Conservation (phyloP, 768 basidiomycete species). For the Lentinula aciculospora region DNA sequence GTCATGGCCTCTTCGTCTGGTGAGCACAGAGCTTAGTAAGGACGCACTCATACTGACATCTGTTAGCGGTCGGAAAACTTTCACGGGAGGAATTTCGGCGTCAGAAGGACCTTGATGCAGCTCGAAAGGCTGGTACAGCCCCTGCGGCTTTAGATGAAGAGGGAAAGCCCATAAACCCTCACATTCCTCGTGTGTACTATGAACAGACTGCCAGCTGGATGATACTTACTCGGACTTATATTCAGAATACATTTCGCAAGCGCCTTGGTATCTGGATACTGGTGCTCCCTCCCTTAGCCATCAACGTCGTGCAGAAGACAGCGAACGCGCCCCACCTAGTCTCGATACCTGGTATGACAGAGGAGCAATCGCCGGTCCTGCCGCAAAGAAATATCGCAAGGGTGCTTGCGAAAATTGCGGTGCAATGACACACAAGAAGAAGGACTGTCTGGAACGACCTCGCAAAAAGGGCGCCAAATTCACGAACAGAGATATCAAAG, state of each 20-base stretch:
- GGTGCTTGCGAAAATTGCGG: constrained; percentile 99
- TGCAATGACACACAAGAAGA: constrained; percentile 86
- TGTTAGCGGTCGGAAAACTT: constrained; percentile 58
- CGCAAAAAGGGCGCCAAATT: constrained; percentile 94
- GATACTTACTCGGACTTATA: not conserved
- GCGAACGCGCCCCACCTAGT: constrained; percentile 52
- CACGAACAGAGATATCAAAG: constrained; percentile 82
- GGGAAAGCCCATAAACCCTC: constrained; percentile 94
- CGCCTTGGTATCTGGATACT: constrained; percentile 97
- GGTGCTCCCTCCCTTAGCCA: constrained; percentile 91
- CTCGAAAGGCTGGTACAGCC: constrained; percentile 97
- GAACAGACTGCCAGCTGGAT: constrained; percentile 4
- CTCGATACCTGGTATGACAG: constrained; percentile 92
- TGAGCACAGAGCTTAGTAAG: not conserved
- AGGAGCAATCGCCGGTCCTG: constrained; percentile 77
- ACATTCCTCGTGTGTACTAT: constrained; percentile 84
- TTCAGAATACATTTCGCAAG: constrained; percentile 95
- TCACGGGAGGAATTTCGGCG: constrained; percentile 93
- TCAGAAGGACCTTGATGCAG: constrained; percentile 96
- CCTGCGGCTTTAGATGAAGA: constrained; percentile 94
- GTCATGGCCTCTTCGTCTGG: constrained; percentile 7
- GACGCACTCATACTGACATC: not conserved
- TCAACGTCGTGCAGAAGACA: constrained; percentile 74
- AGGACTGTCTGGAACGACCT: constrained; percentile 94
- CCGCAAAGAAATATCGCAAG: constrained; percentile 94